Evolutionary conservation across 495 filamentous ascomycete species (phyloP).

Genomic region (Xylaria scruposa): DNA sequence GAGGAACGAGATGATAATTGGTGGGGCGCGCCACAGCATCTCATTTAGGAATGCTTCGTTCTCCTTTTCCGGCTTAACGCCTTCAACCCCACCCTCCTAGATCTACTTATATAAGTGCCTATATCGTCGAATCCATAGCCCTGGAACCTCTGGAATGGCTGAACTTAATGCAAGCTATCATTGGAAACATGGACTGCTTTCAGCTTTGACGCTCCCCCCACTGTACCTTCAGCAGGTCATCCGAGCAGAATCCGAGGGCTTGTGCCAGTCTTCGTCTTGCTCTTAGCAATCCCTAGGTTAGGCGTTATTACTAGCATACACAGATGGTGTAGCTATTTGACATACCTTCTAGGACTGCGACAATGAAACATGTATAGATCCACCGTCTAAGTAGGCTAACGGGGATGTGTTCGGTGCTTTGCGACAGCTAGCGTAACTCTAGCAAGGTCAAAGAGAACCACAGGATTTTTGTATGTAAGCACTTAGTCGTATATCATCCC

Average conservation of each 20-base stretch:
- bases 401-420: not conserved
- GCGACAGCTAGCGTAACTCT: not conserved
- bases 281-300: not conserved
- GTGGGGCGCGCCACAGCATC: slow-evolving; percentile 2
- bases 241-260: too few species aligned
- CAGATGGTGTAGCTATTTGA: not conserved
- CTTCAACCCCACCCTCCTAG: not conserved
- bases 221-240: not conserved
- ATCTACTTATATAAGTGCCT: not conserved
- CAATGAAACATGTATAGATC: not conserved
- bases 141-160: slow-evolving; percentile 4
- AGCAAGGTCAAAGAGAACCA: not conserved
- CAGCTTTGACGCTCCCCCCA: not conserved
- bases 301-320: too few species aligned
- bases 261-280: too few species aligned
- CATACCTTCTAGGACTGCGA: not conserved
- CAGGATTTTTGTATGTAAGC: not conserved
- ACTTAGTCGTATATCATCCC: not conserved
- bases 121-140: not conserved
- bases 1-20: slow-evolving; percentile 19
- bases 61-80: not conserved
- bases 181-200: not conserved
- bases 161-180: slow-evolving; percentile 7
- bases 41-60: not conserved
- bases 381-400: not conserved